These are phyloP conservation scores for Funneliformis geosporum DNA, from an alignment of 192 early-diverging fungal species.

Conservation along the genomic window DNA sequence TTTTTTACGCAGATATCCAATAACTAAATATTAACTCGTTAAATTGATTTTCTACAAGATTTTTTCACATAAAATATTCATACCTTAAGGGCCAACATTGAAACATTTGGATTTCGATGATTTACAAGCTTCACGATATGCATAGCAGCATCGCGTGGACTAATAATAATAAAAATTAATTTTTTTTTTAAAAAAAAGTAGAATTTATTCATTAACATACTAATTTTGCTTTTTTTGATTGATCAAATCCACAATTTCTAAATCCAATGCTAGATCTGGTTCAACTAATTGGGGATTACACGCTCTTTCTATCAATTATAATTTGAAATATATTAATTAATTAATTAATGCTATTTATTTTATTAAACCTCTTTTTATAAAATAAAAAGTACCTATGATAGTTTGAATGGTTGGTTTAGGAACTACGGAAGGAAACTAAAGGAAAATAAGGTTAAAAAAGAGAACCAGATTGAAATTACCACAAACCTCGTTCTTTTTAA, in stretches of 20 bases:
- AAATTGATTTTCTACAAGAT: not conserved
- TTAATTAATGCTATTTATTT: no score
- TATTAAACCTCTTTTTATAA: no score
- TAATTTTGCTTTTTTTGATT: slow-evolving; percentile 85
- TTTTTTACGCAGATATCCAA: slow-evolving; percentile 99
- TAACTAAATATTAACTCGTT: slow-evolving; percentile 50
- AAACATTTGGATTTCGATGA: slow-evolving; percentile 53
- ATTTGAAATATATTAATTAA: not conserved
- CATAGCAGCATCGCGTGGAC: slow-evolving; percentile 76
- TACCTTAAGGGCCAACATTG: slow-evolving; percentile 69
- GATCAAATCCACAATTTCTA: slow-evolving; percentile 95
- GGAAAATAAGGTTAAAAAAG: not conserved
- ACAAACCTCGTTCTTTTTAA: not conserved
- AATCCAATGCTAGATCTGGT: slow-evolving; percentile 84
- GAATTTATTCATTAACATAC: slow-evolving; percentile 46
- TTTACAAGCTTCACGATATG: slow-evolving; percentile 69
- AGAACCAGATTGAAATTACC: not conserved
- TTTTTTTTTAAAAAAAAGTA: not conserved
- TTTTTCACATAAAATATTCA: not conserved
- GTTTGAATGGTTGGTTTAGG: slow-evolving; percentile 11
- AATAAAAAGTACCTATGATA: not conserved
- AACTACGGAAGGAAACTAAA: slow-evolving; percentile 1
- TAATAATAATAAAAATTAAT: slow-evolving; percentile 30
- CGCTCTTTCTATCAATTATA: slow-evolving; percentile 64
- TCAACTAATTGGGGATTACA: slow-evolving; percentile 69